A percentile compares a stretch with the other conserved stretches of the same genome.
Conservation (phyloP, 192 early-diverging fungal species). For the Coemansia biformis region DNA sequence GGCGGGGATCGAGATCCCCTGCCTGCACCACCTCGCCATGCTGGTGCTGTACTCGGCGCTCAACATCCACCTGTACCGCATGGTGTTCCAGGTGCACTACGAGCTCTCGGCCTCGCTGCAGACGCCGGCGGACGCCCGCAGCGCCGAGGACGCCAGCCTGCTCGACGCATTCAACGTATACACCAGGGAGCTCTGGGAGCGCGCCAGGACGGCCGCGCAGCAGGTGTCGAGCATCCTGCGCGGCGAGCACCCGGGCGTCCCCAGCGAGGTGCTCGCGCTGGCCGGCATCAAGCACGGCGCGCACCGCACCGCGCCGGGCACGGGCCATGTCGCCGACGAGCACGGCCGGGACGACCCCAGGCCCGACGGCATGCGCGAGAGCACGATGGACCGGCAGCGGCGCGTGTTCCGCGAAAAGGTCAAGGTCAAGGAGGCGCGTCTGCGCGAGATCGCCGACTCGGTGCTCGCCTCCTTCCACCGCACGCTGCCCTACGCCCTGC, state of each 20-base stretch:
- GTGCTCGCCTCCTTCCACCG: constrained; percentile 45
- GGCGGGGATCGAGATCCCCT: constrained; percentile 44
- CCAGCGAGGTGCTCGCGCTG: constrained; percentile 34
- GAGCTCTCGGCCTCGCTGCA: constrained; percentile 44
- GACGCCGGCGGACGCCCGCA: constrained; percentile 4
- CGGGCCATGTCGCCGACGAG: neutral
- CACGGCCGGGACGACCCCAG: neutral
- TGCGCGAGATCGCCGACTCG: constrained; percentile 33
- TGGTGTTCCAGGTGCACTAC: constrained; percentile 50
- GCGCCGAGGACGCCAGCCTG: constrained; percentile 29
- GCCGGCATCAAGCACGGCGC: constrained; percentile 15
- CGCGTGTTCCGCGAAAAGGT: constrained; percentile 38
- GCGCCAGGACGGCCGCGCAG: constrained; percentile 34
- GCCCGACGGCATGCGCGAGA: neutral
- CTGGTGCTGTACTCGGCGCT: constrained; percentile 45
- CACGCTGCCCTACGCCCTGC: constrained; percentile 42
- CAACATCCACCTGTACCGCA: constrained; percentile 48
- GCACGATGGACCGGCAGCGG: constrained; percentile 15
- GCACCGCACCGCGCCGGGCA: neutral
- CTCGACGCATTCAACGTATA: constrained; percentile 36
- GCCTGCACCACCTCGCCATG: constrained; percentile 41
- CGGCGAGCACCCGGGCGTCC: constrained; percentile 38
- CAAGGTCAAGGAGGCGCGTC: constrained; percentile 28
- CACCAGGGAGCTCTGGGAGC: constrained; percentile 37
- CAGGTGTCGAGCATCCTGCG: constrained; percentile 45